These are phyloP conservation scores for Pascua guehoae DNA, from an alignment of 1,284 basidiomycete species.

Conservation along the genomic window DNA sequence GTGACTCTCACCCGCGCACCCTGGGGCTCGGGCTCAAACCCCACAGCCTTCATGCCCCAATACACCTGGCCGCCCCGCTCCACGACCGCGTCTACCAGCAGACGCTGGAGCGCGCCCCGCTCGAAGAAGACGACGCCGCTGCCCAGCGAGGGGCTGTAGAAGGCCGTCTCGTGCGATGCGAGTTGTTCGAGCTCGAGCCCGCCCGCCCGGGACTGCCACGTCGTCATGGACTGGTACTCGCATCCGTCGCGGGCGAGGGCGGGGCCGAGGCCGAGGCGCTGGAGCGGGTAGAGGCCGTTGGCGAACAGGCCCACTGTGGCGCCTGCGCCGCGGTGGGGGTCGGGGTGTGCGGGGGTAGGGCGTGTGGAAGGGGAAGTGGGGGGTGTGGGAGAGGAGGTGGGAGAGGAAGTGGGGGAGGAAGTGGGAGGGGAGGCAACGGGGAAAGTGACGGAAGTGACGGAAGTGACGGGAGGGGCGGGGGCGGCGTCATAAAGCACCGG, in stretches of 20 bases:
- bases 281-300: conserved; percentile 2
- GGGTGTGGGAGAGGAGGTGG: too few relatives aligned
- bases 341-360: too few relatives aligned
- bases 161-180: not conserved
- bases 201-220: too few relatives aligned
- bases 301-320: conserved; percentile 1
- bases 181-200: not conserved
- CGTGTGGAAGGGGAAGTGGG: too few relatives aligned
- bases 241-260: not conserved
- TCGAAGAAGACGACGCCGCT: conserved; percentile 1
- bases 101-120: not conserved
- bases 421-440: too few relatives aligned
- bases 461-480: too few relatives aligned
- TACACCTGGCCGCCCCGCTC: not conserved
- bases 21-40: not conserved
- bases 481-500: too few relatives aligned
- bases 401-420: too few relatives aligned
- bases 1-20: not conserved
- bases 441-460: too few relatives aligned
- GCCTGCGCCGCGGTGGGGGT: not conserved
- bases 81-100: not conserved
- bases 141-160: not conserved
- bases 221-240: not conserved
- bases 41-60: not conserved
- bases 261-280: not conserved